phyloP scores from a whole-genome alignment of 345 rosid species.

The Garcia nutans region DNA sequence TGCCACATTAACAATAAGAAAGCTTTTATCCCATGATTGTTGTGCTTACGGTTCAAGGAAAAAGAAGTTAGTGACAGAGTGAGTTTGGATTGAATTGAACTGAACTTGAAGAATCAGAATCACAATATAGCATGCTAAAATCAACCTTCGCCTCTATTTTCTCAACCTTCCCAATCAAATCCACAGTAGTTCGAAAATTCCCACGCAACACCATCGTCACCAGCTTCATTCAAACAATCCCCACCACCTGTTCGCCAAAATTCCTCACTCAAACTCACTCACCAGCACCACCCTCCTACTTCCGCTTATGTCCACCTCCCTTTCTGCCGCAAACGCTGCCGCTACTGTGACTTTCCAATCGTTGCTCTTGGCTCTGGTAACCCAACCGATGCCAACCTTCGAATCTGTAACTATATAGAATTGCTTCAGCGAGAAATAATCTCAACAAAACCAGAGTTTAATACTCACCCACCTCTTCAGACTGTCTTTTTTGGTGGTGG shows the following conservation, averaged over 20 bases:
- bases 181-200: conserved; percentile 22
- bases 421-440: conserved; percentile 22
- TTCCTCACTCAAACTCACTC: conserved; percentile 44
- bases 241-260: conserved; percentile 67
- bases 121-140: conserved; percentile 45
- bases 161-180: conserved; percentile 43
- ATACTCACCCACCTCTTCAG: conserved; percentile 18
- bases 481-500: conserved; percentile 95
- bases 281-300: conserved; percentile 48
- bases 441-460: conserved; percentile 13
- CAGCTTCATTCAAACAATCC: conserved; percentile 14
- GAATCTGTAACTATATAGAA: conserved; percentile 38
- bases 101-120: too few species aligned
- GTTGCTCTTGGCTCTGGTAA: conserved; percentile 72
- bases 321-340: conserved; percentile 94
- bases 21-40: too few species aligned
- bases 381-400: conserved; percentile 59
- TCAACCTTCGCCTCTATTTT: conserved; percentile 55
- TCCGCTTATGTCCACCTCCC: conserved; percentile 91
- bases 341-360: conserved; percentile 85
- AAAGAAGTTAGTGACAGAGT: too few species aligned
- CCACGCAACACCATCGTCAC: conserved; percentile 7
- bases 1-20: too few species aligned
- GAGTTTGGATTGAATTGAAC: too few species aligned
- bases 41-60: too few species aligned